phyloP scores from a whole-genome alignment of 768 basidiomycete genomes.

The Lyophyllum shimeji region DNA sequence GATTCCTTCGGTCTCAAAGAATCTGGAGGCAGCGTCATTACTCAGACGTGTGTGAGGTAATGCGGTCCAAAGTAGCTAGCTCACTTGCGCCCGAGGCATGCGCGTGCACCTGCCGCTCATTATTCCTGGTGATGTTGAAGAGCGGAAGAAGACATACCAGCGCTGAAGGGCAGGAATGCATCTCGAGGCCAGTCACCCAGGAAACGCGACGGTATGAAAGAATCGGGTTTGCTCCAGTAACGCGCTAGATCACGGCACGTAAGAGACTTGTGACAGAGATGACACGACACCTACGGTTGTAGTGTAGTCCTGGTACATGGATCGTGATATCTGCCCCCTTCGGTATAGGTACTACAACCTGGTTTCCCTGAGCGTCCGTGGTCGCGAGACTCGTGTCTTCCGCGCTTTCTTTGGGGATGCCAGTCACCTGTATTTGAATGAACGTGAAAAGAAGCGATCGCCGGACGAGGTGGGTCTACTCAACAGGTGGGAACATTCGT shows the following conservation, averaged over 20 bases:
- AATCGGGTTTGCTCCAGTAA: slow-evolving; percentile 54
- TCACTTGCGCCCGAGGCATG: slow-evolving; percentile 45
- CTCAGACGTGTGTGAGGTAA: not conserved
- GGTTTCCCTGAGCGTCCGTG: slow-evolving; percentile 36
- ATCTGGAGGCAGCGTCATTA: slow-evolving; percentile 26
- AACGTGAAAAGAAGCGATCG: not conserved
- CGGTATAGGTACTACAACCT: slow-evolving; percentile 38
- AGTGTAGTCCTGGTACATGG: slow-evolving; percentile 41
- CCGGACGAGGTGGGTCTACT: slow-evolving; percentile 7
- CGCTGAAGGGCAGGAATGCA: slow-evolving; percentile 54
- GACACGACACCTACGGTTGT: slow-evolving; percentile 42
- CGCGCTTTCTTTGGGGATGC: slow-evolving; percentile 42
- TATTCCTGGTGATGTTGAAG: not conserved
- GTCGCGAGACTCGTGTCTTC: slow-evolving; percentile 45
- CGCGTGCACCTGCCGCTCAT: slow-evolving; percentile 33
- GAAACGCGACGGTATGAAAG: slow-evolving; percentile 47
- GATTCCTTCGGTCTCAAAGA: slow-evolving; percentile 52
- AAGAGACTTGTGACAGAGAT: not conserved
- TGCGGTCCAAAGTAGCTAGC: not conserved
- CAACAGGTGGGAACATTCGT: slow-evolving; percentile 45
- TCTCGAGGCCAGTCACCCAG: slow-evolving; percentile 54
- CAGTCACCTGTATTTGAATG: slow-evolving; percentile 27
- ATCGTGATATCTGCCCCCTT: slow-evolving; percentile 39
- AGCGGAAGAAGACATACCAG: slow-evolving; percentile 27
- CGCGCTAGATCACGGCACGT: slow-evolving; percentile 33